Conservation (phyloP, 768 basidiomycete species). For the Leccinellum luteum region DNA sequence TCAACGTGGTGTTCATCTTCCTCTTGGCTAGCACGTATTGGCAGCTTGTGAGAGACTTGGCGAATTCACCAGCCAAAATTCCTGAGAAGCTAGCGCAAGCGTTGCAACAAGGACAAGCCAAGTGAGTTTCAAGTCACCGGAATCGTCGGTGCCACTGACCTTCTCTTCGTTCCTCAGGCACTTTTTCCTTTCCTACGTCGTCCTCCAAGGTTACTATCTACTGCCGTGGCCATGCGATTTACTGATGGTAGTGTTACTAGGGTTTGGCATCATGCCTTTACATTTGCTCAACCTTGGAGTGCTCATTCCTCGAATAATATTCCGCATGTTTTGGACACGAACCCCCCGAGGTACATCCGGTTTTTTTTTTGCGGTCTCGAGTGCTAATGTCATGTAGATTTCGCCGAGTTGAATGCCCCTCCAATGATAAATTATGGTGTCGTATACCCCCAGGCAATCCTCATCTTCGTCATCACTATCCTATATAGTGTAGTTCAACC, state of each 20-base stretch:
- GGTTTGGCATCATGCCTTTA: constrained; percentile 91
- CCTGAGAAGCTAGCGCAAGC: constrained; percentile 89
- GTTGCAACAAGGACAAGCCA: constrained; percentile 72
- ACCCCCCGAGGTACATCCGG: constrained; percentile 77
- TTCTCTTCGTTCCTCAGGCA: constrained; percentile 46
- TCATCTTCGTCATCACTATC: constrained; percentile 93
- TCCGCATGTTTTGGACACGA: constrained; percentile 72
- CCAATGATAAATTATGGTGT: constrained; percentile 98
- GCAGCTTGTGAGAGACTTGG: constrained; percentile 87
- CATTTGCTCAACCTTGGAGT: constrained; percentile 92
- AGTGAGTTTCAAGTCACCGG: constrained; percentile 35
- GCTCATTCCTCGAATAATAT: constrained; percentile 75
- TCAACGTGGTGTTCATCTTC: constrained; percentile 95
- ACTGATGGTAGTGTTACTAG: constrained; percentile 42
- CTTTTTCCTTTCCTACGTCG: constrained; percentile 84
- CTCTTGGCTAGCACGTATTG: constrained; percentile 88
- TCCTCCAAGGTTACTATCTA: constrained; percentile 62
- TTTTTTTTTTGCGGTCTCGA: not conserved
- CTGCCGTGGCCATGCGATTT: not conserved
- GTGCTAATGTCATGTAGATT: constrained; percentile 54
- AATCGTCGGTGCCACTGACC: constrained; percentile 11
- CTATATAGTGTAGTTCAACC: constrained; percentile 96
- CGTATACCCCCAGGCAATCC: constrained; percentile 94
- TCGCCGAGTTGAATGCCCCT: constrained; percentile 93
- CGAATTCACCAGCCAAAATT: constrained; percentile 90